Conservation (phyloP, 257 asterid species). For the Ophiorrhiza pumila region DNA sequence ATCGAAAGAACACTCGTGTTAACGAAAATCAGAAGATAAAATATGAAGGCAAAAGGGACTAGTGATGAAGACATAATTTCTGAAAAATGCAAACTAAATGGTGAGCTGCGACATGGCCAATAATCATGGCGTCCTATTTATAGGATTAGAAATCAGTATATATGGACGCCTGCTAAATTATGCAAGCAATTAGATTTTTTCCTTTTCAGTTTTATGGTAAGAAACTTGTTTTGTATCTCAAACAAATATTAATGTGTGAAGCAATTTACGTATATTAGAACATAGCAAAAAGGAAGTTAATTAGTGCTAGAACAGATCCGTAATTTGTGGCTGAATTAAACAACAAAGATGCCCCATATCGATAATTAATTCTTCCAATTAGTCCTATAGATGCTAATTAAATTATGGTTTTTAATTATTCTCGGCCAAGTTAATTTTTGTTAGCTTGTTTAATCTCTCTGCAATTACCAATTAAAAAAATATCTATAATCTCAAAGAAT, state of each 20-base stretch:
- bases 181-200: not conserved
- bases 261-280: too few relatives aligned
- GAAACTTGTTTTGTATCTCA: not conserved
- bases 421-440: too few relatives aligned
- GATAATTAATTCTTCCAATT: too few relatives aligned
- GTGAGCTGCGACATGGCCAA: not conserved
- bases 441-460: too few relatives aligned
- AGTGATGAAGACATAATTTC: not conserved
- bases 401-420: too few relatives aligned
- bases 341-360: too few relatives aligned
- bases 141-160: not conserved
- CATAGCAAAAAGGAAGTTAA: too few relatives aligned
- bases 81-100: not conserved
- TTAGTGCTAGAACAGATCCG: too few relatives aligned
- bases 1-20: constrained; percentile 25
- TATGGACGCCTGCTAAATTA: not conserved
- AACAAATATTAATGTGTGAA: not conserved
- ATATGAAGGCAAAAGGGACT: constrained; percentile 18
- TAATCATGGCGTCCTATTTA: not conserved
- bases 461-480: too few relatives aligned
- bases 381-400: too few relatives aligned
- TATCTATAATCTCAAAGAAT: not conserved
- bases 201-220: not conserved
- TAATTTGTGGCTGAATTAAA: too few relatives aligned
- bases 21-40: constrained; percentile 21